Percentiles rank a stretch among this genome's conserved stretches.
Evolutionary conservation across 768 basidiomycete genomes (phyloP).

Genomic region (Terana coerulea): DNA sequence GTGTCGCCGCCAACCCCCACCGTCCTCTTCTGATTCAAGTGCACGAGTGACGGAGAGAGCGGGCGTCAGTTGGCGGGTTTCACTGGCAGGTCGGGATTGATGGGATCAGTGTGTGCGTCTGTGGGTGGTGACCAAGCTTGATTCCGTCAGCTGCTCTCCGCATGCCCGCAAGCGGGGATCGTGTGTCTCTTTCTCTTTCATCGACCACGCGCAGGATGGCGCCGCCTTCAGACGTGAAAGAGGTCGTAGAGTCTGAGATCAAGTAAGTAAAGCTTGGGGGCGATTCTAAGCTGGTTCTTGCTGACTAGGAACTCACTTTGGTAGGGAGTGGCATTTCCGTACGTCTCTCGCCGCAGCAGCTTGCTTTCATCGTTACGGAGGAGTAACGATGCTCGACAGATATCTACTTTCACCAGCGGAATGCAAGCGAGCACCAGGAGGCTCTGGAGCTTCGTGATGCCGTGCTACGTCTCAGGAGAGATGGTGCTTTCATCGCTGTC

Average conservation of each 20-base stretch:
- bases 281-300: background rate
- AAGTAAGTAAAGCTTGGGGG: conserved; percentile 38
- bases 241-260: conserved; percentile 57
- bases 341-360: conserved; percentile 21
- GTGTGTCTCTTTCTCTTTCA: too few species aligned
- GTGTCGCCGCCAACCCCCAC: too few species aligned
- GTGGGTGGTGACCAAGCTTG: too few species aligned
- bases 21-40: too few species aligned
- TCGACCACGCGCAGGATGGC: too few species aligned
- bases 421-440: conserved; percentile 54
- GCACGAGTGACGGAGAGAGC: too few species aligned
- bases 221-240: conserved; percentile 49
- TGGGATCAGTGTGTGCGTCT: too few species aligned
- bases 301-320: background rate
- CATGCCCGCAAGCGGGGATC: too few species aligned
- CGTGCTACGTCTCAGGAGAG: conserved; percentile 62
- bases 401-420: conserved; percentile 76
- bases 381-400: conserved; percentile 37
- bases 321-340: conserved; percentile 82
- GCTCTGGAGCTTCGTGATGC: conserved; percentile 70
- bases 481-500: conserved; percentile 78
- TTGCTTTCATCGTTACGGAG: background rate
- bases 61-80: too few species aligned
- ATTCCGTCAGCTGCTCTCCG: too few species aligned
- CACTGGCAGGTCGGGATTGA: too few species aligned